Evolutionary conservation across 345 rosid genomes (phyloP), one percentile per base, ranked within the genome.

Genomic region (Rhizophora apiculata): DNA sequence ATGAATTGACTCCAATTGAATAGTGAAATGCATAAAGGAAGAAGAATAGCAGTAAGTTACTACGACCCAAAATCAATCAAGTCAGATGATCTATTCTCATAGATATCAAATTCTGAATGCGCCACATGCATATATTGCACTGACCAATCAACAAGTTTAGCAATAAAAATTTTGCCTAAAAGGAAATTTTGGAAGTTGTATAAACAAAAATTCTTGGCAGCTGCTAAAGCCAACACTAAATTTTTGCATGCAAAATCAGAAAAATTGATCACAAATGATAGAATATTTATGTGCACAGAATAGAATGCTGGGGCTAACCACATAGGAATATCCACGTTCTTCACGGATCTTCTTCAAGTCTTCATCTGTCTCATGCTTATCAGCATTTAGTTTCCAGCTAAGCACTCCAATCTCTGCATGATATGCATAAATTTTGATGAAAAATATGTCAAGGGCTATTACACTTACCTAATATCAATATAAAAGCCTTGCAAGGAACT

Each of bases 361-460:
- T 66, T 87, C 94, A 74, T 92, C 98, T 6, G 86, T 90, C 80
- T 92, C 97, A 67, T 92, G 87, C 69, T 86, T 78, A 75, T 92
- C 98, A 61, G 98, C 99, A 83, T 92, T 96, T 74, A 92, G 82
- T 43, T 75, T 80, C 98, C 98, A 92, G 82, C 97, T 89, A 24
- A 90, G 89, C 10, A 90, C 96, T 59, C 99, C 99, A 24, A 92
- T 88, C 74, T 87, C 97, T 92, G 62, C 75, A 78, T 72, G 61
- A 31, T 60, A 75, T 60, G 26, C 53, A 30, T 60, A 65, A 21
- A 61, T 20, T 24, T 8, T 55, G 18, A 39, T 3, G 56, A 62
- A 19, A 60, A 10, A 27, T 11, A 65, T 74, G 63, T 62, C 36
- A 15, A 43, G 2, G 34, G 54, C 59, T 5, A 4, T 48, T 29